Evolutionary conservation across 1,139 yeast genomes (phyloP), one percentile per base, ranked within the genome.

Genomic region (Hyphopichia buzzinii): DNA sequence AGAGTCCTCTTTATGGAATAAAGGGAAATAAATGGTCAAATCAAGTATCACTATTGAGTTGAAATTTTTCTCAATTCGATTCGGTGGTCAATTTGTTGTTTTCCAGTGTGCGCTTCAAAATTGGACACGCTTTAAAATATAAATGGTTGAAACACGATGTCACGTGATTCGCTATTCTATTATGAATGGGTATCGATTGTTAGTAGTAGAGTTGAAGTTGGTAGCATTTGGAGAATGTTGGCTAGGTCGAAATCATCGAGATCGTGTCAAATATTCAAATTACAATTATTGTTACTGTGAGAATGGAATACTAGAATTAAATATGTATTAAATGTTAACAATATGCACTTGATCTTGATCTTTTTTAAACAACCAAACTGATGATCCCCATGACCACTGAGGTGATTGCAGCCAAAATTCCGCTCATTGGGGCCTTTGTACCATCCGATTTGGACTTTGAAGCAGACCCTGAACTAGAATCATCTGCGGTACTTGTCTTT

Each of bases 301-400:
- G n/a, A n/a, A n/a, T n/a, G n/a, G n/a, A n/a, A n/a, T n/a, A n/a
- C n/a, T n/a, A n/a, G n/a, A n/a, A n/a, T n/a, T n/a, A n/a, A n/a
- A n/a, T n/a, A n/a, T n/a, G n/a, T n/a, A n/a, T n/a, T n/a, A n/a
- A n/a, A n/a, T n/a, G n/a, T n/a, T n/a, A n/a, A n/a, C n/a, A n/a
- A n/a, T n/a, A 19, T 19, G 23, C 23, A 19, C 23, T 19, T 10
- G 23, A 10, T 10, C 8, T 19, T 19, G n/a, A n/a, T n/a, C n/a
- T 10, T 19, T 19, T 19, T 22, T 47, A 52, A 21, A 49, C 26
- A 15, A 54, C 46, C 39, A 51, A 50, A 23, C 58, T 49, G 23
- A 54, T 34, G 19, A 55, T 34, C 6, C 64, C 64, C 26, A 51
- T 35, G 12, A 41, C 45, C 26, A 56, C 37, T 3, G 62, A 50